These are phyloP conservation scores for Bodo saltans DNA, from an alignment of 78 protist species.

Conservation along the genomic window DNA sequence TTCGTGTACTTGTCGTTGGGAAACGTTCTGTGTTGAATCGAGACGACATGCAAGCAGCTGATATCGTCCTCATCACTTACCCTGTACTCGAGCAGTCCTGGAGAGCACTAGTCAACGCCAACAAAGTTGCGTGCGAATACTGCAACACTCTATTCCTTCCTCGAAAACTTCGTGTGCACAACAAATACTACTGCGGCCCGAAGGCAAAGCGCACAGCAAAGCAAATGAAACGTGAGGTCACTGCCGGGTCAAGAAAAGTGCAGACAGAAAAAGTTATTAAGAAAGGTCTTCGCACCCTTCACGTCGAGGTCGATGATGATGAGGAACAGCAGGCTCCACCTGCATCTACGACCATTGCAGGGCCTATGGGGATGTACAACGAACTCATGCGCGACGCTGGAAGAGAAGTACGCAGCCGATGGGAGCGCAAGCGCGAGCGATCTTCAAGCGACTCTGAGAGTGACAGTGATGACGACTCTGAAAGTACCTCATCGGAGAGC, in stretches of 20 bases:
- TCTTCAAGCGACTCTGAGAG: not conserved
- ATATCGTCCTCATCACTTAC: constrained; percentile 40
- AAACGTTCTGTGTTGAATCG: not conserved
- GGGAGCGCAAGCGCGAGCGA: not conserved
- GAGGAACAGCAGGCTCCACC: not conserved
- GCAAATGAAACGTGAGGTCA: constrained; percentile 22
- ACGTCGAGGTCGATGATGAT: not conserved
- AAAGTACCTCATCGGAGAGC: not conserved
- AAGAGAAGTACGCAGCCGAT: not conserved
- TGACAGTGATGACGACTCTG: not conserved
- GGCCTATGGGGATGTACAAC: not conserved
- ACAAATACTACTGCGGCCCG: constrained; percentile 45
- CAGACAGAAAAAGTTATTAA: not conserved
- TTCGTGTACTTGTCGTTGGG: not conserved
- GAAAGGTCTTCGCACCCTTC: not conserved
- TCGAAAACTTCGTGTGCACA: not conserved
- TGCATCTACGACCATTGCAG: not conserved
- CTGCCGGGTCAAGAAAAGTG: not conserved
- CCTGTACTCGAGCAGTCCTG: not conserved
- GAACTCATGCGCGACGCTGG: constrained; percentile 26
- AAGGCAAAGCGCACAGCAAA: constrained; percentile 27
- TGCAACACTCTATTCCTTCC: constrained; percentile 22
- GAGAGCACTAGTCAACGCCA: not conserved
- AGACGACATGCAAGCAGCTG: not conserved
- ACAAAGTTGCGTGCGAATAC: constrained; percentile 34